phyloP scores from a whole-genome alignment of 2,329 filamentous ascomycete genomes.

The Bretziella fagacearum region DNA sequence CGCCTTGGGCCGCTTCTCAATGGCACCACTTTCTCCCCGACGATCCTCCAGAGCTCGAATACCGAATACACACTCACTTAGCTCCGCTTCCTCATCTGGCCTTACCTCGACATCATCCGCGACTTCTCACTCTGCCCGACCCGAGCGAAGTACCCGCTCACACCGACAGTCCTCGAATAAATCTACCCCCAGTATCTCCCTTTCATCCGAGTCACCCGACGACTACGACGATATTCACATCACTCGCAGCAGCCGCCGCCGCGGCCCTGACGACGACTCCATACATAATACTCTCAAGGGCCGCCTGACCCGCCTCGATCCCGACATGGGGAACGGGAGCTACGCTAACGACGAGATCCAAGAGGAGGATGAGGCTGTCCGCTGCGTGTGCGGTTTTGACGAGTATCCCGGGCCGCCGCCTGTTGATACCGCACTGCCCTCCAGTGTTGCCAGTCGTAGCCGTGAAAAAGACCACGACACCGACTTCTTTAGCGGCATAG shows the following conservation, averaged over 20 bases:
- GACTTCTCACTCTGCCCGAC: slow-evolving; percentile 61
- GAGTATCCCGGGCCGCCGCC: slow-evolving; percentile 79
- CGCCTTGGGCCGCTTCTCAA: slow-evolving; percentile 25
- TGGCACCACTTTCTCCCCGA: slow-evolving; percentile 54
- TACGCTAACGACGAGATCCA: slow-evolving; percentile 45
- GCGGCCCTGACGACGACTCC: slow-evolving; percentile 47
- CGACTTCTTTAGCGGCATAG: slow-evolving; percentile 40
- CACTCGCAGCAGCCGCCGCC: slow-evolving; percentile 63
- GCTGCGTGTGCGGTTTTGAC: slow-evolving; percentile 85
- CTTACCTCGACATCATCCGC: slow-evolving; percentile 38
- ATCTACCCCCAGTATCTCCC: slow-evolving; percentile 54
- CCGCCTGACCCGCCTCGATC: slow-evolving; percentile 24
- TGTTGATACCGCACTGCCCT: slow-evolving; percentile 27
- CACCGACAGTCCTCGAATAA: slow-evolving; percentile 52
- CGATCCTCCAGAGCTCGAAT: slow-evolving; percentile 82
- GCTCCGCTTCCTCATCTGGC: background rate
- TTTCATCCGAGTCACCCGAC: slow-evolving; percentile 52
- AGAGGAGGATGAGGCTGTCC: slow-evolving; percentile 83
- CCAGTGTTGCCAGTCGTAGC: slow-evolving; percentile 30
- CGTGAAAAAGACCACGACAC: slow-evolving; percentile 35
- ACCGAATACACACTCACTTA: slow-evolving; percentile 55
- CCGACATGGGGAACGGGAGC: slow-evolving; percentile 40
- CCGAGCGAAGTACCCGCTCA: slow-evolving; percentile 56
- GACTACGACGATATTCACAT: slow-evolving; percentile 53
- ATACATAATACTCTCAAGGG: slow-evolving; percentile 23